Evolutionary conservation across 108 stramenopile genomes (phyloP), one percentile per base, ranked within the genome.

Genomic region (Cyclostephanos invisitatus): DNA sequence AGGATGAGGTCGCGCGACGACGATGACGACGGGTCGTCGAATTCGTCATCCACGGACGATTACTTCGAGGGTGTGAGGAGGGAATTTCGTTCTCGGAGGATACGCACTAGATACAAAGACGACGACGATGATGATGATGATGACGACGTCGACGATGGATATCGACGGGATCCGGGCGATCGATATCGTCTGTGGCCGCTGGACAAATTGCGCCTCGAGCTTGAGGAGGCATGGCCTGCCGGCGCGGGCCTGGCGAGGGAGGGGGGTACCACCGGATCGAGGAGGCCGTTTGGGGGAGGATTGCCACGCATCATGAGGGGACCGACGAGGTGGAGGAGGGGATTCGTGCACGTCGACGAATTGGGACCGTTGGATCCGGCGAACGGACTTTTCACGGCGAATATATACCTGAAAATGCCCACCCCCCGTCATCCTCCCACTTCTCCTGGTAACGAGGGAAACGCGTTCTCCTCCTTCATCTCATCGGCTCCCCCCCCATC

Each of bases 281-380:
- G 24, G 24, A 76, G 86, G 15, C 64, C 84, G 25, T 80, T 82
- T 64, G 86, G 89, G 37, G 90, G 85, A 29, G 91, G 95, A 17
- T 65, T 98, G 36, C 90, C 96, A 8, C 86, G 97, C 6, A 68
- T 98, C 27, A 97, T 97, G 97, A 71, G 80, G 48, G 96, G 96
- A 15, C 97, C 97, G 20, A 92, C 96, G 8, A 73, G 93, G 18
- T 97, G 95, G 94, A 84, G 86, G 57, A 60, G 81, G 21, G 97
- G 96, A 6, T 96, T 93, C 62, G 83, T 96, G 36, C 97, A 97
- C 74, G 96, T 96, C 24, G 96, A 98, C 72, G 94, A 96, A 66
- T 62, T 97, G 55, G 92, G 88, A 1, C 92, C 94, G 17, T 72
- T 96, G 38, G 54, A 76, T 28, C 25, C 66, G 5, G 51, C 40